Conservation (phyloP, 2,329 filamentous ascomycete species). For the Volutella citrinella region DNA sequence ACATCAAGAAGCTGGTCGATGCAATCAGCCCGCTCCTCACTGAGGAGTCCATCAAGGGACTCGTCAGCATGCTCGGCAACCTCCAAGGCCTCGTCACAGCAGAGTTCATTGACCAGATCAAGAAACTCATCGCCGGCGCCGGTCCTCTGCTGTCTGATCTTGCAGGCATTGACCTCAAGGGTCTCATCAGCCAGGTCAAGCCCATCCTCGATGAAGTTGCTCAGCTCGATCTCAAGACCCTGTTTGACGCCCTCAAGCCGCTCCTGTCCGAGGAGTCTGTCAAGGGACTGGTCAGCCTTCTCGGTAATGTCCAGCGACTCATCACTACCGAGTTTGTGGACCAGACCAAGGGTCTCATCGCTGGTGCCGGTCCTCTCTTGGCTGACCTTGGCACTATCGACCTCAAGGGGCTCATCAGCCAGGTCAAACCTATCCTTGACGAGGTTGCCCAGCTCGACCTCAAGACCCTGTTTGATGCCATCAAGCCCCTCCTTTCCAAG, state of each 20-base stretch:
- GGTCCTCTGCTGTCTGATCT: slow-evolving; percentile 21
- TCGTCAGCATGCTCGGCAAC: slow-evolving; percentile 29
- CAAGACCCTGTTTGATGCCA: slow-evolving; percentile 28
- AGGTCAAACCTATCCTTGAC: slow-evolving; percentile 28
- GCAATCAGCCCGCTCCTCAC: slow-evolving; percentile 27
- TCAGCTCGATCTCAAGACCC: too few relatives aligned
- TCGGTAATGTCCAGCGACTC: too few relatives aligned
- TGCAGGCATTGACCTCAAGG: slow-evolving; percentile 20
- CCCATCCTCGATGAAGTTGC: slow-evolving; percentile 31
- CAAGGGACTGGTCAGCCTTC: too few relatives aligned
- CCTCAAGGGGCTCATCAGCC: slow-evolving; percentile 25
- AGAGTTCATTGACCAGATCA: slow-evolving; percentile 27
- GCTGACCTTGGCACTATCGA: slow-evolving; percentile 31
- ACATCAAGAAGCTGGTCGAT: slow-evolving; percentile 27
- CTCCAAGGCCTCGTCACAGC: slow-evolving; percentile 25
- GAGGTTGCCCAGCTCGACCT: slow-evolving; percentile 30
- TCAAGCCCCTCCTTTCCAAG: slow-evolving; percentile 33
- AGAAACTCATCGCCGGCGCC: slow-evolving; percentile 26
- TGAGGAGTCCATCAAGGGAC: slow-evolving; percentile 24
- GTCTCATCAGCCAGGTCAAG: slow-evolving; percentile 22
- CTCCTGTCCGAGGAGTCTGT: too few relatives aligned
- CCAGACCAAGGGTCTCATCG: too few relatives aligned
- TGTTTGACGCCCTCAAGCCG: too few relatives aligned
- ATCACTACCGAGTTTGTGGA: too few relatives aligned
- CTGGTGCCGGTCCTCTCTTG: too few relatives aligned